These are phyloP conservation scores for Apiospora hydei DNA, from an alignment of 2,329 filamentous ascomycete genomes.

Conservation along the genomic window DNA sequence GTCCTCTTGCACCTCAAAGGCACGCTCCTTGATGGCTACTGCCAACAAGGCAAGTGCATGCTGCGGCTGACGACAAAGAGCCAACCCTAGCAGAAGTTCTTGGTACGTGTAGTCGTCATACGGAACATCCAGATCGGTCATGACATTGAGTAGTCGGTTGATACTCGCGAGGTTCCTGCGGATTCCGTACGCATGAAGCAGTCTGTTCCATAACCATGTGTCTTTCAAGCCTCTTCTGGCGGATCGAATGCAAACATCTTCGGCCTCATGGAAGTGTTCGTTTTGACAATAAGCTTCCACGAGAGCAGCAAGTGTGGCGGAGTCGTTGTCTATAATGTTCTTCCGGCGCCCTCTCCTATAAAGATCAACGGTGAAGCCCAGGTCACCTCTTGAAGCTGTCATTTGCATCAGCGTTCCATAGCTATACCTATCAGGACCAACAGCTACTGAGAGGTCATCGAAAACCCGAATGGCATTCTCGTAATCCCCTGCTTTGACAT, in stretches of 20 bases:
- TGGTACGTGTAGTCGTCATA: conserved; percentile 60
- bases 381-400: conserved; percentile 74
- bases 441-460: conserved; percentile 58
- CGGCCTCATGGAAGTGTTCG: conserved; percentile 60
- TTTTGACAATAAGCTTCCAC: conserved; percentile 73
- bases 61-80: conserved; percentile 56
- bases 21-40: conserved; percentile 49
- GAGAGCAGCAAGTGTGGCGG: conserved; percentile 67
- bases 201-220: conserved; percentile 78
- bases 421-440: conserved; percentile 67
- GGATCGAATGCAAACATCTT: conserved; percentile 64
- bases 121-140: conserved; percentile 54
- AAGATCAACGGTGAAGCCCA: conserved; percentile 71
- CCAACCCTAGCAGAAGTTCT: conserved; percentile 56
- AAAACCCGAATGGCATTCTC: conserved; percentile 71
- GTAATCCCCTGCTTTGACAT: conserved; percentile 71
- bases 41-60: conserved; percentile 58
- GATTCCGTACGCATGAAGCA: conserved; percentile 74
- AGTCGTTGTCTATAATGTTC: conserved; percentile 55
- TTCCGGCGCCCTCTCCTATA: conserved; percentile 67
- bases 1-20: conserved; percentile 54
- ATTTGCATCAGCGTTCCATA: conserved; percentile 79
- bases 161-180: conserved; percentile 61
- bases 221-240: conserved; percentile 58
- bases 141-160: conserved; percentile 55